These are phyloP conservation scores for Agrocybe chaxingu DNA, from an alignment of 768 basidiomycete genomes.

Conservation along the genomic window DNA sequence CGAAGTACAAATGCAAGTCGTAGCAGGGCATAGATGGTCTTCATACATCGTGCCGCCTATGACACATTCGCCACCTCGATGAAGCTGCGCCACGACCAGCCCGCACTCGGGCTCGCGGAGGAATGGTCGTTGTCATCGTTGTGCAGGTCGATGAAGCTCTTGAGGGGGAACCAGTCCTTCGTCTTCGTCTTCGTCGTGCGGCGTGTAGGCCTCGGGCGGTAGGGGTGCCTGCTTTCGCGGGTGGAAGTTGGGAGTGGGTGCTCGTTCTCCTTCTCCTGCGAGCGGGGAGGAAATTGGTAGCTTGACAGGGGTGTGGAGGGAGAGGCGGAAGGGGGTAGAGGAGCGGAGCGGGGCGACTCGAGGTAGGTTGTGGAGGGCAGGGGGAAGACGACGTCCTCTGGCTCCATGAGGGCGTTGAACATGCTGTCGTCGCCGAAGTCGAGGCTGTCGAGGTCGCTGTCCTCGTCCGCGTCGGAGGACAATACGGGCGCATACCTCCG, in stretches of 20 bases:
- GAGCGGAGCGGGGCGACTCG: slow-evolving; percentile 15
- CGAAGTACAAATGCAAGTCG: background rate
- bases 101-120: slow-evolving; percentile 15
- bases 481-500: slow-evolving; percentile 70
- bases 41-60: slow-evolving; percentile 9
- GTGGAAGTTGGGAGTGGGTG: no score
- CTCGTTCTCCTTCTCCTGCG: no score
- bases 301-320: slow-evolving; percentile 6
- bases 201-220: no score
- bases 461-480: slow-evolving; percentile 52
- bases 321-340: slow-evolving; percentile 14
- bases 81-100: slow-evolving; percentile 62
- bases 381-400: slow-evolving; percentile 37
- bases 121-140: slow-evolving; percentile 33
- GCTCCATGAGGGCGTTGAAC: slow-evolving; percentile 25
- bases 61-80: slow-evolving; percentile 49
- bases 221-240: slow-evolving; percentile 2
- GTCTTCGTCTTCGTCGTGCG: background rate
- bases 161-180: slow-evolving; percentile 55
- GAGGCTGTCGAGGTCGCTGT: slow-evolving; percentile 30
- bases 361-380: slow-evolving; percentile 10
- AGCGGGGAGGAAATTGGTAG: slow-evolving; percentile 7
- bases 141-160: slow-evolving; percentile 64
- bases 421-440: slow-evolving; percentile 20
- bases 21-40: background rate